Evolutionary conservation across 225 moss, liverwort and hornwort genomes (phyloP).

Genomic region (Thuidium tamariscinum): DNA sequence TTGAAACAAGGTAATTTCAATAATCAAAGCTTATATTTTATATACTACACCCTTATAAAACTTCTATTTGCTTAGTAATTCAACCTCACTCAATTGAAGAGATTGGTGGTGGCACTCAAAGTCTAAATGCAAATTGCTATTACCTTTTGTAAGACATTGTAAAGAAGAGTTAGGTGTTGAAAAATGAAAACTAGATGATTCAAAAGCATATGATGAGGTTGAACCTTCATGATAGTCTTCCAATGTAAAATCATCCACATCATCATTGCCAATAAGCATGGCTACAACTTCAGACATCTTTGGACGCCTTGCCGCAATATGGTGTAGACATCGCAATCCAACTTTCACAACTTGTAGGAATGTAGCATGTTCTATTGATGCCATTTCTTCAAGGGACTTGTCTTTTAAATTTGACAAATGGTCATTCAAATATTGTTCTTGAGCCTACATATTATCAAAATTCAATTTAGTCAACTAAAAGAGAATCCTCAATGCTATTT

Average conservation of each 20-base stretch:
- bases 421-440: neutral
- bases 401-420: neutral
- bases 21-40: too few species aligned
- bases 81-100: too few species aligned
- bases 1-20: too few species aligned
- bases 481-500: neutral
- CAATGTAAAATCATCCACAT: neutral
- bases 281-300: neutral
- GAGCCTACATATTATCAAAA: neutral
- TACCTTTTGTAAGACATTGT: too few species aligned
- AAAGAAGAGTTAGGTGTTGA: neutral
- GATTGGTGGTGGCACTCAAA: too few species aligned
- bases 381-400: neutral
- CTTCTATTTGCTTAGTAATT: too few species aligned
- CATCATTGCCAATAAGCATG: neutral
- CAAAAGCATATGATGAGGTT: neutral
- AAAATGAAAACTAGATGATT: neutral
- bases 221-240: neutral
- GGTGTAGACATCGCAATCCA: neutral
- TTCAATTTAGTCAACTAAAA: fast-evolving
- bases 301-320: neutral
- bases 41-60: too few species aligned
- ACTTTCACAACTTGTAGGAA: neutral
- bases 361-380: neutral
- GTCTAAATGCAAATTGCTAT: too few species aligned